Conservation (phyloP, 2,329 filamentous ascomycete species). For the Xylariaceae sp. region DNA sequence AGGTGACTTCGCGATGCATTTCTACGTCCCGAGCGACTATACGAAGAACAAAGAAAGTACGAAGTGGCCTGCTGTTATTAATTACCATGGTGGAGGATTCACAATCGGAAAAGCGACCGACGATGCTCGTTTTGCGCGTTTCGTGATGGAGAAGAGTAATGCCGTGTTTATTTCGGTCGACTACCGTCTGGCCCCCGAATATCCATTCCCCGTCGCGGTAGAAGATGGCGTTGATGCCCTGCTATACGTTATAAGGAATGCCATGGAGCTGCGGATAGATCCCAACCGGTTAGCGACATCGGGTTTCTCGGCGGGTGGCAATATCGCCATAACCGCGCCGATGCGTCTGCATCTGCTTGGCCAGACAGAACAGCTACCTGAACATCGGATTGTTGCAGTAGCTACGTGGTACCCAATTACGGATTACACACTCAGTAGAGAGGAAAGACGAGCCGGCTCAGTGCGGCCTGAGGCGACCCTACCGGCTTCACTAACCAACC, state of each 20-base stretch:
- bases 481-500: slow-evolving; percentile 61
- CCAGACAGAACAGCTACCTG: slow-evolving; percentile 41
- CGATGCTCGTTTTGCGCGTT: slow-evolving; percentile 65
- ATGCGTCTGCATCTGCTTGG: slow-evolving; percentile 41
- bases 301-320: slow-evolving; percentile 69
- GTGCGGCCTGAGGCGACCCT: slow-evolving; percentile 63
- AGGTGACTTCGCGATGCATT: slow-evolving; percentile 47
- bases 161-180: slow-evolving; percentile 69
- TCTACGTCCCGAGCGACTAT: slow-evolving; percentile 51
- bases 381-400: slow-evolving; percentile 57
- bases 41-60: slow-evolving; percentile 33
- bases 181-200: slow-evolving; percentile 70
- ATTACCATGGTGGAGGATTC: slow-evolving; percentile 73
- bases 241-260: slow-evolving; percentile 63
- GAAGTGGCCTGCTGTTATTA: slow-evolving; percentile 61
- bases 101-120: slow-evolving; percentile 67
- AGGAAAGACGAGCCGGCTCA: slow-evolving; percentile 60
- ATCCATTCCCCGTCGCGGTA: slow-evolving; percentile 68
- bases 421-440: slow-evolving; percentile 64
- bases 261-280: slow-evolving; percentile 63
- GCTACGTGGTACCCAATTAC: slow-evolving; percentile 67
- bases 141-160: slow-evolving; percentile 57
- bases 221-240: slow-evolving; percentile 70
- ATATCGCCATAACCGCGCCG: slow-evolving; percentile 55
- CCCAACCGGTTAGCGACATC: slow-evolving; percentile 61